Evolutionary conservation across 1,284 basidiomycete genomes (phyloP).

Genomic region (Vanrija sp.): DNA sequence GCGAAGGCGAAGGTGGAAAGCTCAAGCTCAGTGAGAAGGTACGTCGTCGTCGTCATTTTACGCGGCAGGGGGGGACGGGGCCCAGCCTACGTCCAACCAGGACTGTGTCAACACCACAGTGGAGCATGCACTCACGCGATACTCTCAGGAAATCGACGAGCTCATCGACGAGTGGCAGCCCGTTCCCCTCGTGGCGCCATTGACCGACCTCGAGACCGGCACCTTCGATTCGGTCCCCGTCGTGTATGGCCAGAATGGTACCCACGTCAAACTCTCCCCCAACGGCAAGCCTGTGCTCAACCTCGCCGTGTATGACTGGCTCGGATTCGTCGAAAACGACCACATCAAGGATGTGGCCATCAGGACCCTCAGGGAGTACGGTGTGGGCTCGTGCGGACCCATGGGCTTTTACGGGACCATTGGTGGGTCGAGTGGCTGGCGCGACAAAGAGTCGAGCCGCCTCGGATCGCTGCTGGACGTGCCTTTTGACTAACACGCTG

Average conservation of each 20-base stretch:
- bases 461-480: conserved; percentile 23
- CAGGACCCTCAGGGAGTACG: conserved; percentile 84
- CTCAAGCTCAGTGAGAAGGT: conserved; percentile 89
- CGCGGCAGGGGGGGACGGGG: background rate
- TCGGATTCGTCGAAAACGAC: conserved; percentile 84
- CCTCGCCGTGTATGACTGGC: conserved; percentile 88
- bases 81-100: background rate
- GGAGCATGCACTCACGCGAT: conserved; percentile 1
- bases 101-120: background rate
- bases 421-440: background rate
- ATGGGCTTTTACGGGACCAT: conserved; percentile 97
- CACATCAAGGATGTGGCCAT: conserved; percentile 80
- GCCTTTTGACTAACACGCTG: conserved; percentile 38
- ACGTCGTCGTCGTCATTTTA: background rate
- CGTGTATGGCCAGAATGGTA: conserved; percentile 74
- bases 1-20: conserved; percentile 63
- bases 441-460: conserved; percentile 52
- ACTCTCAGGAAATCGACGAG: conserved; percentile 89
- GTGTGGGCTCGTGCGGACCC: conserved; percentile 92
- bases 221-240: conserved; percentile 73
- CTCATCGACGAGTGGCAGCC: conserved; percentile 94
- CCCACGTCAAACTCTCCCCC: conserved; percentile 71
- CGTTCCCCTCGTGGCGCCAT: conserved; percentile 65
- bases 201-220: conserved; percentile 60
- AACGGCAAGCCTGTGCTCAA: conserved; percentile 78